These are phyloP conservation scores for Eucalyptus paniculata DNA, from an alignment of 345 rosid genomes.

Conservation along the genomic window DNA sequence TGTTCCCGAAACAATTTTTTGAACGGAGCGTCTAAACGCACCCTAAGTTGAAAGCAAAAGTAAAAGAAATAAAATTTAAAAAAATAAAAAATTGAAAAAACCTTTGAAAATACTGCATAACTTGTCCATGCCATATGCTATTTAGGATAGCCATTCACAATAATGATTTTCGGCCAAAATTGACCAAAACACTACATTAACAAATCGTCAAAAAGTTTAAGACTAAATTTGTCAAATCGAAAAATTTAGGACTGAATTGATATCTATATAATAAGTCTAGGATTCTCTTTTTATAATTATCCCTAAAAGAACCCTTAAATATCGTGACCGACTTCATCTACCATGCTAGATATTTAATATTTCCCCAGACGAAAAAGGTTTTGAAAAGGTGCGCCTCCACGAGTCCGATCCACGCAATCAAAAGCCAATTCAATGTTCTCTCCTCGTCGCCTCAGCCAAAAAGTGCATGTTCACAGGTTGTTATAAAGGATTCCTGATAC, in stretches of 20 bases:
- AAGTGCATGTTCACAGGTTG: neutral
- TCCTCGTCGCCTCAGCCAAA: neutral
- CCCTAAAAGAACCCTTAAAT: neutral
- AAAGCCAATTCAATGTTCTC: neutral
- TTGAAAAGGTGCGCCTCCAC: neutral
- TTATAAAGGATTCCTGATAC: neutral
- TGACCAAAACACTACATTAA: rapidly evolving
- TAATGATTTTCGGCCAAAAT: rapidly evolving
- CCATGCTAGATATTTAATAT: neutral
- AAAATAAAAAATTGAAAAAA: too few species aligned
- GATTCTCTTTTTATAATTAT: too few species aligned
- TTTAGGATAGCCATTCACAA: rapidly evolving
- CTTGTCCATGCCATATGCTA: rapidly evolving
- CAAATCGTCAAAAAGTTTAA: neutral
- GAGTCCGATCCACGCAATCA: neutral
- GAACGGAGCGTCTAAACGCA: too few species aligned
- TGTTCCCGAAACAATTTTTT: too few species aligned
- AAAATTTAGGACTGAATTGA: rapidly evolving
- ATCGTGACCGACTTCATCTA: neutral
- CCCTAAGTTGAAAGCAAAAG: neutral
- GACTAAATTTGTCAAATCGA: rapidly evolving
- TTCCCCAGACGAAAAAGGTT: neutral
- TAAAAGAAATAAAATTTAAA: neutral
- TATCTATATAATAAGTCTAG: rapidly evolving
- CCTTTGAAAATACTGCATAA: neutral